Conservation (phyloP, 225 moss, liverwort and hornwort species). For the Rhytidiadelphus loreus region DNA sequence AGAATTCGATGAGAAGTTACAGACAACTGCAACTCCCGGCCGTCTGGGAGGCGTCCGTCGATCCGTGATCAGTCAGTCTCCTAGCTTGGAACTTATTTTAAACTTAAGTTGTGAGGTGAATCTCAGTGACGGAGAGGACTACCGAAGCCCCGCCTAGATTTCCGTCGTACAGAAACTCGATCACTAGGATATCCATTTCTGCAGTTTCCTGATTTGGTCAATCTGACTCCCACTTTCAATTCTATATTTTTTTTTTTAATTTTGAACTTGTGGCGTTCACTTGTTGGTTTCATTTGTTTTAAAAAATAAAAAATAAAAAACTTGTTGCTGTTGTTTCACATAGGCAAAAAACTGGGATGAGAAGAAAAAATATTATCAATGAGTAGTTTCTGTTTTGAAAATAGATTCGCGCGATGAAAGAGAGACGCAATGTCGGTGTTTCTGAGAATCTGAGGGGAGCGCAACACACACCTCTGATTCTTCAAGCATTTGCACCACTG, state of each 20-base stretch:
- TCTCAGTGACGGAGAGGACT: neutral
- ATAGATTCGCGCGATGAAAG: neutral
- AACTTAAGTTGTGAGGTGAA: neutral
- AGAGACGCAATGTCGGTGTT: neutral
- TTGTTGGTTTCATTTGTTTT: too few relatives aligned
- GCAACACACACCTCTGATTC: too few relatives aligned
- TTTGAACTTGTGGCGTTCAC: too few relatives aligned
- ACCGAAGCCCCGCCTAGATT: neutral
- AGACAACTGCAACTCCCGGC: too few relatives aligned
- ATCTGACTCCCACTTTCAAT: neutral
- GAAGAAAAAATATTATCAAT: neutral
- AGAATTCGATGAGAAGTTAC: neutral
- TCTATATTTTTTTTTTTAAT: neutral
- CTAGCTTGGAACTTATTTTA: too few relatives aligned
- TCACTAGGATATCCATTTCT: neutral
- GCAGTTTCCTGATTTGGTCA: neutral
- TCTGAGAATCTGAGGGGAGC: neutral
- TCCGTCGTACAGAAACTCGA: too few relatives aligned
- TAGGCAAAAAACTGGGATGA: neutral
- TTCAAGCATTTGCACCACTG: too few relatives aligned
- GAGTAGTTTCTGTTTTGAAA: neutral
- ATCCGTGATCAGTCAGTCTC: too few relatives aligned
- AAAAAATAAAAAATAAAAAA: too few relatives aligned
- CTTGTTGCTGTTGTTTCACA: neutral
- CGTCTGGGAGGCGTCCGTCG: too few relatives aligned